Percentiles rank a stretch among this genome's conserved stretches.
Conservation (phyloP, 2,329 filamentous ascomycete genomes). For the Fusarium nygamai region DNA sequence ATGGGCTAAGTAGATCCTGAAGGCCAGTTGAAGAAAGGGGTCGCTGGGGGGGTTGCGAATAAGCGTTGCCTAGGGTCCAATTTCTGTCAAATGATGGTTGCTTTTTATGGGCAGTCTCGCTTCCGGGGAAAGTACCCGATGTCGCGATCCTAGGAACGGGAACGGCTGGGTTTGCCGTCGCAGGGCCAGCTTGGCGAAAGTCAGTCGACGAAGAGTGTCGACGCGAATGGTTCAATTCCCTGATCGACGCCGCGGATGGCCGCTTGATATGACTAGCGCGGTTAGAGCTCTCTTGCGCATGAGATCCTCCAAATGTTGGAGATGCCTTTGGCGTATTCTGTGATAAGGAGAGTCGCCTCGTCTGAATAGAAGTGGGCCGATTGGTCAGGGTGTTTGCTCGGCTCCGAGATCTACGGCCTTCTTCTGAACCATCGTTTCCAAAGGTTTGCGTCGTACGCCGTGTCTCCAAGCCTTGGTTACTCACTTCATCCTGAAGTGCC, state of each 20-base stretch:
- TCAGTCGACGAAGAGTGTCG: constrained; percentile 86
- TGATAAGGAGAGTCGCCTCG: constrained; percentile 59
- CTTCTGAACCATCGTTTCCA: constrained; percentile 69
- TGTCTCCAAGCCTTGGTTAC: constrained; percentile 55
- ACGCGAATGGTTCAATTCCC: constrained; percentile 83
- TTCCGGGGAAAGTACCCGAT: constrained; percentile 55
- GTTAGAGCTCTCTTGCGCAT: constrained; percentile 56
- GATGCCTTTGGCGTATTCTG: constrained; percentile 59
- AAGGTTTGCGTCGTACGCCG: constrained; percentile 66
- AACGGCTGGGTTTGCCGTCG: constrained; percentile 32
- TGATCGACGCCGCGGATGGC: constrained; percentile 83
- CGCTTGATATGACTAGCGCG: constrained; percentile 62
- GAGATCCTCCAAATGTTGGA: constrained; percentile 56
- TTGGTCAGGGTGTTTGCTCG: constrained; percentile 68
- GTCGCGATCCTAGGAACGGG: constrained; percentile 53
- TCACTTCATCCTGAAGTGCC: constrained; percentile 86
- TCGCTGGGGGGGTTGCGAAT: constrained; percentile 52
- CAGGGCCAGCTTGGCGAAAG: constrained; percentile 58
- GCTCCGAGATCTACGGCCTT: constrained; percentile 60
- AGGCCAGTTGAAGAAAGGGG: constrained; percentile 65
- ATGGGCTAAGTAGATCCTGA: constrained; percentile 54
- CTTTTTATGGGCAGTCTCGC: constrained; percentile 65
- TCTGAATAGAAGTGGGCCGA: constrained; percentile 58
- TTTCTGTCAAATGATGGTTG: constrained; percentile 76
- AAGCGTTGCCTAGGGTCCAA: constrained; percentile 70